phyloP scores from a whole-genome alignment of 2,329 filamentous ascomycete genomes.

The Lachnellula occidentalis region DNA sequence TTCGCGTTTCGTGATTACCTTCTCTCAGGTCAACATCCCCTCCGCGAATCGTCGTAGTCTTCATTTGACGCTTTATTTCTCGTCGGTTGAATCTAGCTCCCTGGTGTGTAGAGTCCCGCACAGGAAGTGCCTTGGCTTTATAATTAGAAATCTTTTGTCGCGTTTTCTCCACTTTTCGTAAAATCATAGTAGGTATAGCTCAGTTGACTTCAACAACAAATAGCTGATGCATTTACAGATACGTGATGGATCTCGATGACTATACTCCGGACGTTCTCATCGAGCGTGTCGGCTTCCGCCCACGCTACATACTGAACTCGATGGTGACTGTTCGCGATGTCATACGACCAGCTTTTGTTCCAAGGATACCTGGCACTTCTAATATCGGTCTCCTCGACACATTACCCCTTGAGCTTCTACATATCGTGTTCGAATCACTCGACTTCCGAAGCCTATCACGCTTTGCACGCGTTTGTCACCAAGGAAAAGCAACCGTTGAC shows the following conservation, averaged over 20 bases:
- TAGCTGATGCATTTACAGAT: neutral
- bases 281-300: neutral
- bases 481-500: constrained; percentile 1
- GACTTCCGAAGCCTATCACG: constrained; percentile 1
- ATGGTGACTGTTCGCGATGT: constrained; percentile 2
- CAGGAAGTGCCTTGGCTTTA: too few species aligned
- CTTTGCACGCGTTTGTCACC: constrained; percentile 1
- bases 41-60: too few species aligned
- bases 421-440: constrained; percentile 1
- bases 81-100: too few species aligned
- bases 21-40: too few species aligned
- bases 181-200: neutral
- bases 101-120: too few species aligned
- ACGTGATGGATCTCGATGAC: neutral
- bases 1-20: too few species aligned
- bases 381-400: neutral
- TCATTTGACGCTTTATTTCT: too few species aligned
- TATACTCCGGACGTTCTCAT: neutral
- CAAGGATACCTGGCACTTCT: neutral
- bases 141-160: too few species aligned
- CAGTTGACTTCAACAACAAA: neutral
- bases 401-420: constrained; percentile 1
- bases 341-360: neutral
- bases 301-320: neutral
- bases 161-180: neutral